A percentile compares a stretch with the other conserved stretches of the same genome.
phyloP scores from a whole-genome alignment of 148 eudicot genomes.

The Amaranthus cruentus region DNA sequence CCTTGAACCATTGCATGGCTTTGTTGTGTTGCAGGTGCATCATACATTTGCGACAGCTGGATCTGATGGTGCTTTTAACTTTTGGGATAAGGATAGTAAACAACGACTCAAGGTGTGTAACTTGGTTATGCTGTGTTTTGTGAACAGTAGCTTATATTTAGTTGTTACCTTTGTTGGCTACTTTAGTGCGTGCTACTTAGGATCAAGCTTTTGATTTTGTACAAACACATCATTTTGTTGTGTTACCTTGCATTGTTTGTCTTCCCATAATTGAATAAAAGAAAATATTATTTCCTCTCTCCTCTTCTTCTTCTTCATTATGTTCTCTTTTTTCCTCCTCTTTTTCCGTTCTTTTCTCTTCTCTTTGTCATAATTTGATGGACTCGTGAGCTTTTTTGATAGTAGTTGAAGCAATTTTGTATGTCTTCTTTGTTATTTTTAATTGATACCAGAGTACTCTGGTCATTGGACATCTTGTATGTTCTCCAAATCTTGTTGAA shows the following conservation, averaged over 20 bases:
- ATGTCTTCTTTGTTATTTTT: too few species aligned
- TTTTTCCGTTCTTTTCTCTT: too few species aligned
- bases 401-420: too few species aligned
- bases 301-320: too few species aligned
- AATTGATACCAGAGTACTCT: too few species aligned
- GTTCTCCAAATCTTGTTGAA: too few species aligned
- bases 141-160: not conserved
- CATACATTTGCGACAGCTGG: slow-evolving; percentile 95
- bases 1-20: not conserved
- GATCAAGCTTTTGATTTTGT: not conserved
- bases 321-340: too few species aligned
- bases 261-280: not conserved
- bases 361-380: too few species aligned
- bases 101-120: slow-evolving; percentile 78
- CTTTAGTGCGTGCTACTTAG: not conserved
- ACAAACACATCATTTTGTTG: not conserved
- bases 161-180: not conserved
- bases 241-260: not conserved
- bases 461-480: too few species aligned
- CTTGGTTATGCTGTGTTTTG: not conserved
- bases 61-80: slow-evolving; percentile 90
- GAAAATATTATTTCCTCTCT: too few species aligned
- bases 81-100: slow-evolving; percentile 99
- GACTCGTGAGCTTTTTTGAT: too few species aligned
- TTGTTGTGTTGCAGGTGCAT: slow-evolving; percentile 44